These are phyloP conservation scores for Cryphonectria parasitica DNA, from an alignment of 2,329 filamentous ascomycete genomes.

Conservation along the genomic window DNA sequence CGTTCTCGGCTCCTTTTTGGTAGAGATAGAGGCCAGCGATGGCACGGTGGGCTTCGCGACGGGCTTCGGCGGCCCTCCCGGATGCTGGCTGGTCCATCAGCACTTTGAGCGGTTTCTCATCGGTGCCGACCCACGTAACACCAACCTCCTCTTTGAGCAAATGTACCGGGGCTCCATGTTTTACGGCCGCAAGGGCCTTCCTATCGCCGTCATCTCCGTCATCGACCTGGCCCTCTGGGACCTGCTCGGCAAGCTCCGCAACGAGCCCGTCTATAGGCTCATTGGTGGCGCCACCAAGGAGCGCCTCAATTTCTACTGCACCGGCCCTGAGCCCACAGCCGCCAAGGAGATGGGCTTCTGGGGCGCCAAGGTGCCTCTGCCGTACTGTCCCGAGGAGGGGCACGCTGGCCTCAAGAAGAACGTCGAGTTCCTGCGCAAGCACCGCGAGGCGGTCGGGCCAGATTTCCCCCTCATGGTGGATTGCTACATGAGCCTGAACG, in stretches of 20 bases:
- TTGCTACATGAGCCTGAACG: slow-evolving; percentile 96
- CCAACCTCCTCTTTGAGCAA: slow-evolving; percentile 90
- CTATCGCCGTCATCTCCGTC: slow-evolving; percentile 89
- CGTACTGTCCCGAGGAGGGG: slow-evolving; percentile 88
- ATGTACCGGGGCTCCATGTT: slow-evolving; percentile 98
- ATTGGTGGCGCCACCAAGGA: slow-evolving; percentile 89
- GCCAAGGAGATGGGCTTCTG: slow-evolving; percentile 88
- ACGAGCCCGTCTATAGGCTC: slow-evolving; percentile 92
- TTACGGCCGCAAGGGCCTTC: slow-evolving; percentile 90
- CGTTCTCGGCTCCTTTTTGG: slow-evolving; percentile 86
- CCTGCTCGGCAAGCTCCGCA: slow-evolving; percentile 84
- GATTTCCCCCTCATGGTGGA: slow-evolving; percentile 95
- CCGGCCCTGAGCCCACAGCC: slow-evolving; percentile 79
- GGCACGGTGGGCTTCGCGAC: slow-evolving; percentile 94
- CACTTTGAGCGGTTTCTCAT: slow-evolving; percentile 93
- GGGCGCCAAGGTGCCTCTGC: slow-evolving; percentile 87
- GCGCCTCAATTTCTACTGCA: slow-evolving; percentile 90
- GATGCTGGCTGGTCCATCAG: slow-evolving; percentile 90
- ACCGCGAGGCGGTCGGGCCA: slow-evolving; percentile 81
- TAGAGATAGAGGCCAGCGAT: slow-evolving; percentile 87
- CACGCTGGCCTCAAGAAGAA: slow-evolving; percentile 83
- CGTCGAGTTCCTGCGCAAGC: slow-evolving; percentile 82
- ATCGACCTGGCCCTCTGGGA: slow-evolving; percentile 95
- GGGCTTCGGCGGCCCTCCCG: slow-evolving; percentile 89
- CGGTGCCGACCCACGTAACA: slow-evolving; percentile 86